Percentiles rank a stretch among this genome's conserved stretches.
Evolutionary conservation across 1,284 basidiomycete genomes (phyloP).

Genomic region (Ustilago vetiveriae): DNA sequence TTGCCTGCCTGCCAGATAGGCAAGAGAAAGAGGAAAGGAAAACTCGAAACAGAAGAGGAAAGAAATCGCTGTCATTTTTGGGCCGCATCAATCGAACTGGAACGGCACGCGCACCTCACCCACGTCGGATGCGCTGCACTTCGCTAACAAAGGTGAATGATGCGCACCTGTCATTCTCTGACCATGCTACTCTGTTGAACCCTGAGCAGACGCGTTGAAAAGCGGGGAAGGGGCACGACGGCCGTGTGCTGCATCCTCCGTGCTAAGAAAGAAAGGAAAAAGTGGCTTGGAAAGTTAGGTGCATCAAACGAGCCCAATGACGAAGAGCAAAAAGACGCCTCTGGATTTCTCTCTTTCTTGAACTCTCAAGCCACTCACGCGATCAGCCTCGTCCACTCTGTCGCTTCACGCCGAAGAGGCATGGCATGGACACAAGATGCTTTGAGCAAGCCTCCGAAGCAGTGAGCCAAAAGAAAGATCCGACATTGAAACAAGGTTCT

Average conservation of each 20-base stretch:
- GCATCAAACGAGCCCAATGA: constrained; percentile 2
- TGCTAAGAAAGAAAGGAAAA: neutral
- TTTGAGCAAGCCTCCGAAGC: too few relatives aligned
- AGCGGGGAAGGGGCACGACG: neutral
- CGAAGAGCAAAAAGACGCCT: neutral
- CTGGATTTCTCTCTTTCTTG: too few relatives aligned
- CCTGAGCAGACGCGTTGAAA: neutral
- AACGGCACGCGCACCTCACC: constrained; percentile 8
- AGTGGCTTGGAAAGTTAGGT: neutral
- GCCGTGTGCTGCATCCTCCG: neutral
- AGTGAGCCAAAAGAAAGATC: too few relatives aligned
- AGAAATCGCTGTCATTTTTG: constrained; percentile 1
- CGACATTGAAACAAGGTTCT: too few relatives aligned
- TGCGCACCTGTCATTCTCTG: too few relatives aligned
- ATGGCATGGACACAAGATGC: too few relatives aligned
- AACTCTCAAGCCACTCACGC: too few relatives aligned
- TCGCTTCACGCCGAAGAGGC: neutral
- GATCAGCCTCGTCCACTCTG: too few relatives aligned
- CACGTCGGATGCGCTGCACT: too few relatives aligned
- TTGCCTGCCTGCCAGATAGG: too few relatives aligned
- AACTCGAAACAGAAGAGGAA: neutral
- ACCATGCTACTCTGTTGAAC: constrained; percentile 6
- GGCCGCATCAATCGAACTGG: constrained; percentile 12
- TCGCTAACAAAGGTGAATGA: too few relatives aligned
- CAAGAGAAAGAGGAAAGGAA: neutral